Base-by-base conservation (phyloP, 2,329 filamentous ascomycete genomes). In the Trichoderma koningii region DNA sequence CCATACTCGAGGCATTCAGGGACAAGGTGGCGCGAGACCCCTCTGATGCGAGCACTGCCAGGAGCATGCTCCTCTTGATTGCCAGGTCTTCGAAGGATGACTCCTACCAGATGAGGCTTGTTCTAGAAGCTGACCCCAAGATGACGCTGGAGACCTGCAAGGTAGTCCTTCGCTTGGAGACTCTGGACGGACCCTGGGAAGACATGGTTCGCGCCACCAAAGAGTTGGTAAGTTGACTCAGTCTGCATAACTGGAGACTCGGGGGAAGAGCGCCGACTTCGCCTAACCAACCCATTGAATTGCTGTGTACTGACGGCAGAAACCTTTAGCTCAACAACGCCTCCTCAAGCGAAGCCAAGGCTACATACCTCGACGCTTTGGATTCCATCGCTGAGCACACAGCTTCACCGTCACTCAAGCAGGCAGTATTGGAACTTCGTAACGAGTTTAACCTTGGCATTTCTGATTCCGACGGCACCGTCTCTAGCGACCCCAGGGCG, bases 71-170 rank as follows among this genome's bases (percentile, higher is more conserved):
- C 6, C 68, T 74, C 62, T 5, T 75, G 19, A 76, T 79, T 51
- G 77, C 76, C 3, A 70, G 72, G 28, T 69, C 71, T 15, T 73
- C 77, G 0, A 72, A 71, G 1, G 74, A 78, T 48, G 76, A 78
- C 19, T 68, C 69, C 2, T 78, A 77, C 55, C 75, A 75, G 63
- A 70, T 71, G 7, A 69, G 70, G 12, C 70, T 78, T 5, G 55
- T 76, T 17, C 72, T 76, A 69, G 77, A 78, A 53, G 71, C 71
- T 17, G 74, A 76, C 56, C 67, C 67, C 15, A 76, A 75, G 34
- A 77, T 79, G 73, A 76, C 77, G 4, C 51, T 78, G 17, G 70
- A 71, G 1, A 78, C 77, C 1, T 73, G 73, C 19, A 72, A 72
- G 44, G 69, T 69, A 5, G 66, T 78, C 28, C 71, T 78, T 30